Evolutionary conservation across 2,329 filamentous ascomycete genomes (phyloP), one percentile per base, ranked within the genome.

Genomic region (Leptographium wingfieldii): DNA sequence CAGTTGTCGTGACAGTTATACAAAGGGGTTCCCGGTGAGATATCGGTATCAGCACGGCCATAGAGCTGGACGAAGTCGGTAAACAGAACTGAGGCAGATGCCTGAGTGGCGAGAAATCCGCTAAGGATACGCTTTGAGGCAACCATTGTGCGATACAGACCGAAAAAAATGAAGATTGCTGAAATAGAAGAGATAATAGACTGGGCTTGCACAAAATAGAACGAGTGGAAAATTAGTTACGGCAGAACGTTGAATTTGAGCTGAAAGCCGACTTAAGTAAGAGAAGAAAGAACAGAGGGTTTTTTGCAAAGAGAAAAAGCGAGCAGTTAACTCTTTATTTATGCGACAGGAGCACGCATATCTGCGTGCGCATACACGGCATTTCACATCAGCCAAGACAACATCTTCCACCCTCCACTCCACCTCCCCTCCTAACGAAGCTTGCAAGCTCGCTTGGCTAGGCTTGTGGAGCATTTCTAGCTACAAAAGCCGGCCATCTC

Each of bases 1-100:
- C 74, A 76, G 64, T 74, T 74, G 61, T 75, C 71, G 61, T 76
- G 74, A 65, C 74, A 76, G 62, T 75, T 73, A 66, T 74, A 76
- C 0, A 65, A 59, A 1, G 73, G 69, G 12, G 70, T 72, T 33
- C 74, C 74, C 10, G 70, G 69, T 9, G 60, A 59, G 51, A 62
- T 55, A 11, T 71, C 70, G 59, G 73, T 70, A 12, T 72, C 70
- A 59, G 73, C 70, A 56, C 73, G 73, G 64, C 57, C 61, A 12
- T 59, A 16, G n/a, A 68, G 59, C 38, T 29, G 5, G 27, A 14
- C 54, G 10, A 61, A 40, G 48, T 56, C 40, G 6, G 5, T 16
- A 43, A 51, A 57, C 29, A 55, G 22, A 2, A 61, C 22, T 10
- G 43, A 38, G 19, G 63, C 59, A 12, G 65, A 63, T 9, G 56